A percentile compares a stretch with the other conserved stretches of the same genome.
Conservation (phyloP, 2,329 filamentous ascomycete species). For the Diaporthe aspalathi region DNA sequence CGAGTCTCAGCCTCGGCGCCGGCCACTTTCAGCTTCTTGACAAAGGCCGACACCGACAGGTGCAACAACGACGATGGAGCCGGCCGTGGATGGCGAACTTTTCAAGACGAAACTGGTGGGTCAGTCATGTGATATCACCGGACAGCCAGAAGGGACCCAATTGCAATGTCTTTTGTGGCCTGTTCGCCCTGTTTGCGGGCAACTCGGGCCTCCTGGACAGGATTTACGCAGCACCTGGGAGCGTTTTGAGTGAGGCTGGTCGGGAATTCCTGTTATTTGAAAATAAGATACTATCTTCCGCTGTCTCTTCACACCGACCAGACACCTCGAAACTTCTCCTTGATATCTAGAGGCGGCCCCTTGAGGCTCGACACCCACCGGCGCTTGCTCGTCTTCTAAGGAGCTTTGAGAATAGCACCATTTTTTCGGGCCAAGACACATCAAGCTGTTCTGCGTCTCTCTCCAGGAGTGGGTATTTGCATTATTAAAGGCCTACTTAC, state of each 20-base stretch:
- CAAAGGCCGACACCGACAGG: not conserved
- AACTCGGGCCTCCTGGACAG: not conserved
- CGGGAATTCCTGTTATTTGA: no score
- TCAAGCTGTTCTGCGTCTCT: no score
- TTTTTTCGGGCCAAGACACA: no score
- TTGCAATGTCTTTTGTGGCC: no score
- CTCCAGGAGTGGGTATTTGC: not conserved
- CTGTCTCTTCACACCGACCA: no score
- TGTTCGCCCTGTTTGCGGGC: no score
- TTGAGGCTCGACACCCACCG: no score
- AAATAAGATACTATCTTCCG: no score
- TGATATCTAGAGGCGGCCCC: no score
- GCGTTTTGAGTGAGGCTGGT: no score
- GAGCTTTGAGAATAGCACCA: not conserved
- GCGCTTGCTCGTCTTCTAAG: not conserved
- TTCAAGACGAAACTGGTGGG: not conserved
- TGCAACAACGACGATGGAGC: not conserved
- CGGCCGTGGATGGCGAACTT: not conserved
- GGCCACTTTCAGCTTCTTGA: not conserved
- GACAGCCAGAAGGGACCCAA: no score
- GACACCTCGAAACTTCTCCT: not conserved
- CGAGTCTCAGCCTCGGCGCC: not conserved
- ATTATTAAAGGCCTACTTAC: not conserved
- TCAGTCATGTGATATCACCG: not conserved
- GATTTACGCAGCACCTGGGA: not conserved